A percentile compares a stretch with the other conserved stretches of the same genome.
These are phyloP conservation scores for Leccinum griseonigrum DNA, from an alignment of 1,284 basidiomycete genomes.

Conservation along the genomic window DNA sequence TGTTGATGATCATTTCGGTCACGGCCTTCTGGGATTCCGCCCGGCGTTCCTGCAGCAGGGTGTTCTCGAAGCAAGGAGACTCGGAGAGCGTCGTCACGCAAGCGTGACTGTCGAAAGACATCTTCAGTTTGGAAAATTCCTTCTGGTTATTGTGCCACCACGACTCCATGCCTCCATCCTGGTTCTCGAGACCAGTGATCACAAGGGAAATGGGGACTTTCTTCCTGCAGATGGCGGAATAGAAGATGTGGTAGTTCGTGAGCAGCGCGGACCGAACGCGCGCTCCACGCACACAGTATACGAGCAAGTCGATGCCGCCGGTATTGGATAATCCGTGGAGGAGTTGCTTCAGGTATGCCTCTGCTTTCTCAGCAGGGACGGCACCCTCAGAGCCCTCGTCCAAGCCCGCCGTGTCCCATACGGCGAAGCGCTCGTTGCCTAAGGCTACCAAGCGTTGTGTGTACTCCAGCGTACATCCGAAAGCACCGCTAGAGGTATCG, in stretches of 20 bases:
- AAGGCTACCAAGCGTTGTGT: constrained; percentile 15
- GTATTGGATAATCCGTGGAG: constrained; percentile 24
- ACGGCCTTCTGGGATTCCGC: constrained; percentile 16
- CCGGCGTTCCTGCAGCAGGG: constrained; percentile 18
- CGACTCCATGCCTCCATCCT: constrained; percentile 26
- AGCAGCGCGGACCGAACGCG: constrained; percentile 19
- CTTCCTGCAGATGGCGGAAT: constrained; percentile 32
- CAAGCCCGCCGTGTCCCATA: constrained; percentile 33
- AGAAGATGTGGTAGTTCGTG: constrained; percentile 29
- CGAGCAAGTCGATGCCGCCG: constrained; percentile 4
- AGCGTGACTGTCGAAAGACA: constrained; percentile 26
- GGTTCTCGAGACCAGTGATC: constrained; percentile 30
- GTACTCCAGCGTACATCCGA: constrained; percentile 27
- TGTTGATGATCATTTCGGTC: constrained; percentile 17
- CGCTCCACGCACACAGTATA: too few species aligned
- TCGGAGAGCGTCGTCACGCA: constrained; percentile 29
- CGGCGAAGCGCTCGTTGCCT: constrained; percentile 6
- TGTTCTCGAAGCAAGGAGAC: constrained; percentile 6
- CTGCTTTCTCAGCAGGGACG: constrained; percentile 28
- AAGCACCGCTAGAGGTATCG: constrained; percentile 23
- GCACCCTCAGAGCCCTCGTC: constrained; percentile 26
- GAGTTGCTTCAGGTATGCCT: constrained; percentile 27
- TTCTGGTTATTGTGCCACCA: constrained; percentile 25
- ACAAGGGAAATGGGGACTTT: constrained; percentile 31
- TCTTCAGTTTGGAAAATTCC: constrained; percentile 22